Evolutionary conservation across 2,329 filamentous ascomycete species (phyloP).

Genomic region (Xylariaceae sp.): DNA sequence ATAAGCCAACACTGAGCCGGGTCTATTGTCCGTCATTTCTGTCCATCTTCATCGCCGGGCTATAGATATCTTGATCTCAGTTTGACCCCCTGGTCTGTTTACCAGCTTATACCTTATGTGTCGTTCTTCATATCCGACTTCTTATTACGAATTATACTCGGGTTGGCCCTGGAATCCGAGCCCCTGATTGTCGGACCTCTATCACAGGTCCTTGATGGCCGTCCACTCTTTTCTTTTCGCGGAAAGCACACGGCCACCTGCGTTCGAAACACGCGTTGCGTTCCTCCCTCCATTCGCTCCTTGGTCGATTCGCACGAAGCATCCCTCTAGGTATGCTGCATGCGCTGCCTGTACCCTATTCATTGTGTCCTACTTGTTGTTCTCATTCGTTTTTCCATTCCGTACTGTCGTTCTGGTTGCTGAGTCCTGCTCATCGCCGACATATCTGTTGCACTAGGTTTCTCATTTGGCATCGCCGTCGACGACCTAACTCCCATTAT

Average conservation of each 20-base stretch:
- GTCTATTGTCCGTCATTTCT: too few species aligned
- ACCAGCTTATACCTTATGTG: not conserved
- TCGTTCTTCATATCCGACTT: not conserved
- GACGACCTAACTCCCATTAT: not conserved
- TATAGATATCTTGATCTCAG: not conserved
- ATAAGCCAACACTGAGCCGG: not conserved
- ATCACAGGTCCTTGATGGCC: not conserved
- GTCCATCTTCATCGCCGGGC: not conserved
- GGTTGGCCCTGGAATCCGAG: not conserved
- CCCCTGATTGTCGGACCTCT: not conserved
- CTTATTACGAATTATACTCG: not conserved
- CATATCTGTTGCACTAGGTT: not conserved
- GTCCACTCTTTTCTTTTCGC: constrained; percentile 5
- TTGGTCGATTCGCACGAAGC: not conserved
- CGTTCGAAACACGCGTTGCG: constrained; percentile 7
- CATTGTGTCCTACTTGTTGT: not conserved
- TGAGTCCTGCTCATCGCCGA: not conserved
- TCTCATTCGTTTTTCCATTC: not conserved
- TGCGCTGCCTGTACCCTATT: constrained; percentile 4
- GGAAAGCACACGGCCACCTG: constrained; percentile 13
- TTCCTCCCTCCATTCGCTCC: not conserved
- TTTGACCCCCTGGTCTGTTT: not conserved
- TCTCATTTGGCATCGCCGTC: not conserved
- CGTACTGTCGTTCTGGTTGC: not conserved
- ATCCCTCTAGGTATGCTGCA: constrained; percentile 6